phyloP scores from a whole-genome alignment of 1,284 basidiomycete species.

The Mycosarcoma mackinlayi region DNA sequence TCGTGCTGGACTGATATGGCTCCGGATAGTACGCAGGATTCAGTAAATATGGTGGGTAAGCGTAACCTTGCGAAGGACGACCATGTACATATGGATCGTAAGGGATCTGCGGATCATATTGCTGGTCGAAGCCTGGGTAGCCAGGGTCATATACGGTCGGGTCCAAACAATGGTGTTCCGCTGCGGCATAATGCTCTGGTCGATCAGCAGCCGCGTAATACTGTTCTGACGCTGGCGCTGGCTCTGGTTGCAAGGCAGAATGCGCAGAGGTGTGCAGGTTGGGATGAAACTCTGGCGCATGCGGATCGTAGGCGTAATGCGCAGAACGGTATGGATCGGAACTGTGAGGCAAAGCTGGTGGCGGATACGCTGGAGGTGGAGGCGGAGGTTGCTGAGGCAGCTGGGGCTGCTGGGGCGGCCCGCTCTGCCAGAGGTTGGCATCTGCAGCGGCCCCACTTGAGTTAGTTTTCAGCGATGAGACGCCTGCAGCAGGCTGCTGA shows the following conservation, averaged over 20 bases:
- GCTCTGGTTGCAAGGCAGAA: slow-evolving; percentile 7
- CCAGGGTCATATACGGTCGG: neutral
- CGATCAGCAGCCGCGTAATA: slow-evolving; percentile 6
- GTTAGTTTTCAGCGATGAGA: neutral
- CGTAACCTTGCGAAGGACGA: neutral
- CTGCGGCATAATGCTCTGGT: slow-evolving; percentile 1
- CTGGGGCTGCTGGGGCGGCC: slow-evolving; percentile 1
- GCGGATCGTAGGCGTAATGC: slow-evolving; percentile 24
- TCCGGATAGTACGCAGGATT: slow-evolving; percentile 1
- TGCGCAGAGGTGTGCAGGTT: slow-evolving; percentile 7
- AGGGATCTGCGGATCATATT: slow-evolving; percentile 24
- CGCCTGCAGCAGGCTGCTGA: neutral
- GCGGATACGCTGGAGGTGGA: slow-evolving; percentile 21
- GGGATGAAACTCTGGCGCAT: slow-evolving; percentile 25
- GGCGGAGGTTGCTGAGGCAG: neutral
- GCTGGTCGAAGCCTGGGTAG: slow-evolving; percentile 6
- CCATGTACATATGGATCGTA: slow-evolving; percentile 1
- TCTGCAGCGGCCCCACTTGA: neutral
- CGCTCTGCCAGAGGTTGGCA: slow-evolving; percentile 7
- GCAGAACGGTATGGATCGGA: slow-evolving; percentile 2
- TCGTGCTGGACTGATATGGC: neutral
- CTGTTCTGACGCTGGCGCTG: slow-evolving; percentile 5
- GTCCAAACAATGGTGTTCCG: neutral
- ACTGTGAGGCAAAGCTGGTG: slow-evolving; percentile 11
- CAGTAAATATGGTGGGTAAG: slow-evolving; percentile 7